phyloP scores from a whole-genome alignment of 345 rosid genomes.

The Lenwebbia sp. region DNA sequence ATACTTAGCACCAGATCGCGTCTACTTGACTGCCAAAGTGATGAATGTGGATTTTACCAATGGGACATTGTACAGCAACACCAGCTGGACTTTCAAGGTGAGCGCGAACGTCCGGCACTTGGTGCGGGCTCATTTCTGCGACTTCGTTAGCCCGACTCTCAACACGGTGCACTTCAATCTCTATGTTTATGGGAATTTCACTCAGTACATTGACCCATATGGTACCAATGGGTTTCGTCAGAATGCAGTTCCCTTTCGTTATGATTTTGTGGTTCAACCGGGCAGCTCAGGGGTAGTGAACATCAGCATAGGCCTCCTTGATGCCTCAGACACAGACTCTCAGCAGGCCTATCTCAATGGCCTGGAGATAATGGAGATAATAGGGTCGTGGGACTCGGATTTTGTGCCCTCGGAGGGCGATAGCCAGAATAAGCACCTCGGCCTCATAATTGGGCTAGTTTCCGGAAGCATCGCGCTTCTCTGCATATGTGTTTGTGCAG shows the following conservation, averaged over 20 bases:
- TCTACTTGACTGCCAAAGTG: constrained; percentile 31
- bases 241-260: constrained; percentile 19
- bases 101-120: constrained; percentile 21
- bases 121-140: constrained; percentile 50
- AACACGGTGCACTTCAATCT: constrained; percentile 14
- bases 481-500: constrained; percentile 9
- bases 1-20: constrained; percentile 9
- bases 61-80: not conserved
- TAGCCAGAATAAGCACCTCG: not conserved
- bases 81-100: constrained; percentile 41
- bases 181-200: constrained; percentile 15
- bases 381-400: constrained; percentile 1
- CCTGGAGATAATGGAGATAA: constrained; percentile 39
- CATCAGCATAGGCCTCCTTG: constrained; percentile 16
- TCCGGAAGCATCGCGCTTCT: constrained; percentile 15
- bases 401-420: not conserved
- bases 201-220: constrained; percentile 8
- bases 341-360: constrained; percentile 33
- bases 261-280: constrained; percentile 30
- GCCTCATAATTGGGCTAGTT: constrained; percentile 12
- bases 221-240: rapidly evolving
- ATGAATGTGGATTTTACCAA: not conserved
- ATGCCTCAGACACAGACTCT: rapidly evolving
- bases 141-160: constrained; percentile 1
- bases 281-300: constrained; percentile 25